Evolutionary conservation across 768 basidiomycete genomes (phyloP), one percentile per base, ranked within the genome.

Genomic region (Suillus spraguei): DNA sequence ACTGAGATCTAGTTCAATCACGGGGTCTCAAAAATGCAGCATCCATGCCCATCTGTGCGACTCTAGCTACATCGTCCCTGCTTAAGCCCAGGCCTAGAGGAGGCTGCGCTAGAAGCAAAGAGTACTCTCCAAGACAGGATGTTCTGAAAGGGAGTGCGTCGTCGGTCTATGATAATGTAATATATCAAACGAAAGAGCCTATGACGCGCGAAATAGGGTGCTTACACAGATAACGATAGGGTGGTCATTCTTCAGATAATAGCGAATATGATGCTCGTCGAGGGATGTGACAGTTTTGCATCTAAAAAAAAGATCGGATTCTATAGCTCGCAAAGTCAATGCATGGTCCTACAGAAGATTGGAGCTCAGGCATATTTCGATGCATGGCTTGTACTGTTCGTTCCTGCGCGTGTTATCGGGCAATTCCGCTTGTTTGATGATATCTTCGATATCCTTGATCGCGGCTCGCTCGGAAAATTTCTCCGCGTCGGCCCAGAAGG

Each of bases 101-200:
- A n/a, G 85, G 79, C 24, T 77, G 72, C 0, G 93, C 93, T 60
- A 94, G 78, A 39, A 95, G 83, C 7, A 94, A 77, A 0, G 92
- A 91, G 66, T 94, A 95, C 73, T 95, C 92, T 3, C 80, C 91
- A 3, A 28, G 28, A 28, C 94, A 79, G 4, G 89, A 87, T 9
- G 87, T 94, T 28, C 85, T 84, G 76, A 94, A 94, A 0, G 87
- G 87, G 17, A 95, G 85, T 5, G 82, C 86, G 71, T 95, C 93
- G 71, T 94, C 92, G 36, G 92, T 94, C 92, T 94, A 66, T 54
- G 14, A 63, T 28, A 20, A 22, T 13, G 36, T 6, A 32, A 8
- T 46, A n/a, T 5, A 28, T 47, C 59, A 58, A 53, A 44, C 24
- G 22, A 63, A 16, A 69, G 59, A 46, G 17, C 35, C 5, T 3